Evolutionary conservation across 805 yeast species (phyloP), one percentile per base, ranked within the genome.

Genomic region (Kodamaea leandrae): DNA sequence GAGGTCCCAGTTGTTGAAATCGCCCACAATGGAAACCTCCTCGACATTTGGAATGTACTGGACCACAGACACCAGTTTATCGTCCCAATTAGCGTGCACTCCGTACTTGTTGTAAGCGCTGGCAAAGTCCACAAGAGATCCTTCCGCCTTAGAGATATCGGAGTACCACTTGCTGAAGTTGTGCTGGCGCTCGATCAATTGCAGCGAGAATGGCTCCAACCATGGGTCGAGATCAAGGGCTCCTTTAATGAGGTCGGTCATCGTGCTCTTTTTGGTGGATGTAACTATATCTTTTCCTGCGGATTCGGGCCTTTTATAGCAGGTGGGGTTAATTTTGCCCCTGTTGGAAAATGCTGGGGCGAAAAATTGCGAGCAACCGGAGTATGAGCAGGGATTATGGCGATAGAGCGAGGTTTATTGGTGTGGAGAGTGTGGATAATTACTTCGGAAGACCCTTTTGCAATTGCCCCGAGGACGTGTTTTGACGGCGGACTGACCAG

Each of bases 11-110:
- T 71, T 57, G 62, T 91, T 91, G 73, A 93, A 91, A 38, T 91
- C 98, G 12, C 99, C 99, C 42, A 86, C 83, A n/a, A 91, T 60
- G 40, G 80, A 74, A 2, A 93, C 96, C 34, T 59, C 67, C 3
- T 53, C 55, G 1, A 96, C 98, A 55, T 87, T 83, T 4, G 98
- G 99, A 1, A 95, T 89, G 81, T 96, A 91, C 63, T 91, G 96
- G 18, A 77, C 72, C 54, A 84, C 84, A 2, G 64, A 60, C 37
- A 90, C 77, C 5, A 76, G 72, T 46, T 78, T 77, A 40, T 77
- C 75, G 2, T 43, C 41, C 10, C 55, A 55, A 47, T 77, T 67
- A 9, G 82, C 81, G 52, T 86, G 89, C 46, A 93, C 66, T 1
- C 99, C 99, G 63, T 81, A 86, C 15, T 61, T 57, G 53, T 80